Evolutionary conservation across 192 early-diverging fungal species (phyloP).

Genomic region (Gaertneriomyces sp.): DNA sequence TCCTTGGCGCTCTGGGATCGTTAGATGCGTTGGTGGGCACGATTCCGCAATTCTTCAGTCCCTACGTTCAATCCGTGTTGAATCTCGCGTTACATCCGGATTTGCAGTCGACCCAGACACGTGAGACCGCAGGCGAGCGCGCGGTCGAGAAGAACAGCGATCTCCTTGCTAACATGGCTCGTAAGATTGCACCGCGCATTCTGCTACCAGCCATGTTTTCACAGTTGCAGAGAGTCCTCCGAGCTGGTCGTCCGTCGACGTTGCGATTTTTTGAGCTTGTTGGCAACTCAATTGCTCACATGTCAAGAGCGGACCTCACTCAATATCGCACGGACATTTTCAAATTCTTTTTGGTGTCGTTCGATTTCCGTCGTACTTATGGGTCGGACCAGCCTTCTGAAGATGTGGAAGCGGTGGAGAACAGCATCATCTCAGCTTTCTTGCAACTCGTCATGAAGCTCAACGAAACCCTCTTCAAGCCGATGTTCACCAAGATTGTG

Average conservation of each 20-base stretch:
- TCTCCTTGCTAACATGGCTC: slow-evolving; percentile 50
- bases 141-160: slow-evolving; percentile 32
- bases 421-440: slow-evolving; percentile 68
- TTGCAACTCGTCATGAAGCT: slow-evolving; percentile 82
- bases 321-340: slow-evolving; percentile 75
- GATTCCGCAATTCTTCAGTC: slow-evolving; percentile 73
- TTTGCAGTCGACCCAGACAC: slow-evolving; percentile 4
- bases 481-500: slow-evolving; percentile 81
- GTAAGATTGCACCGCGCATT: slow-evolving; percentile 59
- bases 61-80: slow-evolving; percentile 64
- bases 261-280: slow-evolving; percentile 67
- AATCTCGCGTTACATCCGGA: slow-evolving; percentile 48
- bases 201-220: slow-evolving; percentile 62
- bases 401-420: slow-evolving; percentile 51
- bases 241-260: slow-evolving; percentile 38
- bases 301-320: slow-evolving; percentile 64
- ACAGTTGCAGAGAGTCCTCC: slow-evolving; percentile 38
- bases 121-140: neutral
- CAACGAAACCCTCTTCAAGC: slow-evolving; percentile 93
- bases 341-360: slow-evolving; percentile 73
- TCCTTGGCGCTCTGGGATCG: slow-evolving; percentile 50
- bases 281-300: slow-evolving; percentile 57
- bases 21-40: slow-evolving; percentile 52
- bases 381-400: neutral
- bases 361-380: slow-evolving; percentile 42